These are phyloP conservation scores for Pythium rishiriense DNA, from an alignment of 352 stramenopile genomes.

Conservation along the genomic window DNA sequence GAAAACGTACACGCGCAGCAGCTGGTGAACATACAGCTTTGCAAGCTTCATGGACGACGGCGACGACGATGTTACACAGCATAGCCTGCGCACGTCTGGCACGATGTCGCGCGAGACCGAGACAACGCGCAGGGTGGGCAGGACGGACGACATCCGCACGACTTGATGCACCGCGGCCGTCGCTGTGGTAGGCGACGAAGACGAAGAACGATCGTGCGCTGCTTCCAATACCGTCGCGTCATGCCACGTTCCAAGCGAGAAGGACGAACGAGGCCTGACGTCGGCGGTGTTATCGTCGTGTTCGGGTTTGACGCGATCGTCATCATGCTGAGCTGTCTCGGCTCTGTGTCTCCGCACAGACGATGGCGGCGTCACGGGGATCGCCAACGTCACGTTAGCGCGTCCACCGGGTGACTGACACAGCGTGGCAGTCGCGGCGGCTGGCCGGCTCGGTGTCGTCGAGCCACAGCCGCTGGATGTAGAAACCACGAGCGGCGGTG, in stretches of 20 bases:
- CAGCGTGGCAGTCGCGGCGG: constrained; percentile 15
- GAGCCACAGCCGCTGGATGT: not conserved
- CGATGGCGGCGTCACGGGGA: constrained; percentile 34
- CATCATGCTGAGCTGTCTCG: not conserved
- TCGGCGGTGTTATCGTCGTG: constrained; percentile 1
- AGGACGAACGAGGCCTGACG: constrained; percentile 16
- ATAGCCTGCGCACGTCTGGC: constrained; percentile 46
- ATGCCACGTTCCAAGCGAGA: constrained; percentile 24
- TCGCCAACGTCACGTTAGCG: constrained; percentile 42
- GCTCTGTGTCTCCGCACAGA: constrained; percentile 1
- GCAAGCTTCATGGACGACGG: constrained; percentile 26
- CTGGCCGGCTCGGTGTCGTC: not conserved
- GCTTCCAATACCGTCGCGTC: not conserved
- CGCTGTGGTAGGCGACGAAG: constrained; percentile 12
- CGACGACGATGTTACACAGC: constrained; percentile 27
- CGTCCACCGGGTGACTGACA: constrained; percentile 40
- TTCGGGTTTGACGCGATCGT: not conserved
- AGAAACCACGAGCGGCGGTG: constrained; percentile 26
- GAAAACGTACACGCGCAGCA: constrained; percentile 60
- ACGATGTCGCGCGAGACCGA: constrained; percentile 38
- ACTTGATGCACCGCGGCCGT: not conserved
- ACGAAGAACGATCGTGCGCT: not conserved
- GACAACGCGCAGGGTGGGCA: not conserved
- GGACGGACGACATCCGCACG: too few species aligned
- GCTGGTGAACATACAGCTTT: constrained; percentile 34